Evolutionary conservation across 805 yeast species (phyloP), one percentile per base, ranked within the genome.

Genomic region (Candida multigemmis): DNA sequence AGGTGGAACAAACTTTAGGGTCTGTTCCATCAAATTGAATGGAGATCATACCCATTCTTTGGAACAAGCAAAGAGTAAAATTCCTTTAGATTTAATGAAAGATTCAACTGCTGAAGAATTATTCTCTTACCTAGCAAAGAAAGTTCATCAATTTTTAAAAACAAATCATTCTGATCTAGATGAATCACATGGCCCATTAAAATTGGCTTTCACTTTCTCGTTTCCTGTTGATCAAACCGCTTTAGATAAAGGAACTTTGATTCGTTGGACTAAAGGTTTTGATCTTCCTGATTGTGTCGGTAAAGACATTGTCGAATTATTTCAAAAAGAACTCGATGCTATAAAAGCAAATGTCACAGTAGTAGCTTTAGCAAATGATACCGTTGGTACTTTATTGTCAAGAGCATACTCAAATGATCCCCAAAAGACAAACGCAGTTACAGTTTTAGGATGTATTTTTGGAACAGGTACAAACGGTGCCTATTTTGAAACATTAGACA

Each of bases 381-480:
- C 97, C 1, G 95, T 86, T 11, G 97, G 98, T 22, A 87, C 97
- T 8, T 66, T 89, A 35, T 63, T 89, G 46, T 77, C 95, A 7
- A 76, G 95, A 43, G 79, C 96, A 15, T 89, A 89, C 56, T 63
- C 83, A 4, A 73, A 83, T 19, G 61, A 69, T 27, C 66, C 74
- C 20, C 53, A 67, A 12, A 68, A 76, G 34, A 69, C 77, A 26
- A 75, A 74, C 33, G 74, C 91, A 25, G 76, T 74, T 31, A 83
- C 96, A 7, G 69, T 81, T 6, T 65, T 87, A 38, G 97, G 98
- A 25, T 77, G 87, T 35, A 89, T 89, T 37, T 84, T 87, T 46
- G 98, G 98, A 39, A 91, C 98, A 2, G 98, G 98, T 48, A 89
- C 97, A 16, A 89, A 89, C 53, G 96, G 96, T 35, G 95, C 96